Evolutionary conservation across 306 rosid genomes (phyloP).

Genomic region (Mimosa pudica): DNA sequence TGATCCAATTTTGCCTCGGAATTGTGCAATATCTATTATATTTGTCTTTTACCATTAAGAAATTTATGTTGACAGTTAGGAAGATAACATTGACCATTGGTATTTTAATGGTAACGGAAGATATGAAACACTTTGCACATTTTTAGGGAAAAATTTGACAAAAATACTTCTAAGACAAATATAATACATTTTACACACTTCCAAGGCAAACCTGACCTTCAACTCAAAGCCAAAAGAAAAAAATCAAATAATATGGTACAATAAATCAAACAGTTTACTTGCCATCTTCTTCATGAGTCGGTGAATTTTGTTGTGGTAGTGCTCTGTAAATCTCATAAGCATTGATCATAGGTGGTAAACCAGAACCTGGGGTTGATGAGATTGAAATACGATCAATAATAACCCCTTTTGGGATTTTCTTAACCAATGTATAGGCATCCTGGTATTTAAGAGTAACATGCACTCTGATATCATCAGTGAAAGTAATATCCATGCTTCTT

Average conservation of each 20-base stretch:
- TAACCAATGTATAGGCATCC: background rate
- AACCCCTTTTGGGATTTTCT: background rate
- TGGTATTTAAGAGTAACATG: background rate
- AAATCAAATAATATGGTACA: background rate
- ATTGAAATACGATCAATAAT: background rate
- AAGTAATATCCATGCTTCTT: conserved; percentile 13
- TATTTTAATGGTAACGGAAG: too few species aligned
- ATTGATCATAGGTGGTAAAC: conserved; percentile 29
- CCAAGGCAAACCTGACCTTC: too few species aligned
- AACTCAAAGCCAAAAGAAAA: background rate
- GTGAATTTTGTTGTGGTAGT: background rate
- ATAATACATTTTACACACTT: too few species aligned
- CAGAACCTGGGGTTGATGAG: background rate
- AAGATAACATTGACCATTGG: too few species aligned
- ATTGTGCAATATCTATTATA: too few species aligned
- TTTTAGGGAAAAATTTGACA: too few species aligned
- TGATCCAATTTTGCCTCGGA: too few species aligned
- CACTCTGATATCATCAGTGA: background rate
- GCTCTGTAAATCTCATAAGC: conserved; percentile 28
- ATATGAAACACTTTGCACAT: too few species aligned
- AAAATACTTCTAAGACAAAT: too few species aligned
- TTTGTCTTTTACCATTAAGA: too few species aligned
- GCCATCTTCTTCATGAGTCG: conserved; percentile 24
- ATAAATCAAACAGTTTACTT: background rate
- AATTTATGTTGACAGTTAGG: too few species aligned